Evolutionary conservation across 75 land plant species (phyloP), one percentile per base, ranked within the genome.

Genomic region (Pinus tabuliformis): DNA sequence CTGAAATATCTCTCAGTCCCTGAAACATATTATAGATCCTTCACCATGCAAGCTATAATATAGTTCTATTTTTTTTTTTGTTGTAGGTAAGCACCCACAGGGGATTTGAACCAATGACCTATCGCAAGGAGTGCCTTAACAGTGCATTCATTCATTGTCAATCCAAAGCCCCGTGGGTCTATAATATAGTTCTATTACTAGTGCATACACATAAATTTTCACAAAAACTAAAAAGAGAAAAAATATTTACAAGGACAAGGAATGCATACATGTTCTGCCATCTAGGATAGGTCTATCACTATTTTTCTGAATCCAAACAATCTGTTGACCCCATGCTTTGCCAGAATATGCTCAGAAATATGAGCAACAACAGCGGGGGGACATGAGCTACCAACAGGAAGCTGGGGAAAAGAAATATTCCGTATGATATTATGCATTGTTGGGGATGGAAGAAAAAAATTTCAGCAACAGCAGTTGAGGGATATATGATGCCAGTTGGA

Each of bases 11-110:
- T 14, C 91, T 83, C 2, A 84, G 85, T 37, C 81, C 78, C 54
- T 87, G 62, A 95, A 73, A 95, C 98, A 95, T n/a, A 88, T 82
- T 56, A 85, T 81, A 12, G 94, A 90, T 20, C 91, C 92, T 75
- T 95, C 98, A 56, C 81, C 90, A 92, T 92, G 83, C 78, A 86
- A 72, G 33, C 8, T n/a, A n/a, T n/a, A n/a, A n/a, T n/a, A n/a
- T n/a, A n/a, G n/a, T n/a, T n/a, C n/a, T n/a, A n/a, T n/a, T n/a
- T n/a, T n/a, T n/a, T n/a, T n/a, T n/a, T n/a, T n/a, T n/a, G n/a
- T n/a, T n/a, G n/a, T n/a, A n/a, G n/a, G n/a, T n/a, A n/a, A n/a
- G n/a, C n/a, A n/a, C n/a, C n/a, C n/a, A n/a, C n/a, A n/a, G n/a
- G n/a, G n/a, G n/a, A n/a, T n/a, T n/a, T n/a, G n/a, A n/a, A n/a